phyloP scores from a whole-genome alignment of 2,329 filamentous ascomycete genomes.

The Colletotrichum cordylinicola region DNA sequence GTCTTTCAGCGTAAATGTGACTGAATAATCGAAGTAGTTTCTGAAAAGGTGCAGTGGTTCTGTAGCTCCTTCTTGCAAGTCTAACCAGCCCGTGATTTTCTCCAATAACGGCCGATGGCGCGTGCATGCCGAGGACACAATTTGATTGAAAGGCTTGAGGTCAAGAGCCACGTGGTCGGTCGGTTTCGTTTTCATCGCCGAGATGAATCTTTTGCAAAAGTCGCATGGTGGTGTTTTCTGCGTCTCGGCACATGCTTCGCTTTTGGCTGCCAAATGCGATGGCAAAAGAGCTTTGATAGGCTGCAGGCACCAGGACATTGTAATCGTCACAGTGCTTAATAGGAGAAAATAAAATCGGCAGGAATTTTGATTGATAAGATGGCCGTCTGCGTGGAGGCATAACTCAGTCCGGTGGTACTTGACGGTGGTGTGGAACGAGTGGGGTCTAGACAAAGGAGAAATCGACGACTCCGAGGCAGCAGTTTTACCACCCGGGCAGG shows the following conservation, averaged over 20 bases:
- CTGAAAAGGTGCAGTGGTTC: background rate
- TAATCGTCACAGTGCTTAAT: background rate
- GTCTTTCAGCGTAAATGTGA: background rate
- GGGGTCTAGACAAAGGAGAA: background rate
- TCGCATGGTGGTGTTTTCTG: background rate
- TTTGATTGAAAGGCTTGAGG: background rate
- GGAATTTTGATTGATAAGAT: background rate
- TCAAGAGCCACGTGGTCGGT: background rate
- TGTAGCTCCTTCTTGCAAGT: background rate
- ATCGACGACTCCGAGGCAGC: background rate
- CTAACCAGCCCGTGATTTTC: background rate
- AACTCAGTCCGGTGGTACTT: background rate
- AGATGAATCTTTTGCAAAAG: background rate
- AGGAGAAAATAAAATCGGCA: background rate
- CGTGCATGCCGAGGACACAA: background rate
- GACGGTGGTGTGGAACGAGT: background rate
- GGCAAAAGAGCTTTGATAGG: background rate
- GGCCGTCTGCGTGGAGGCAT: background rate
- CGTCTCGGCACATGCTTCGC: background rate
- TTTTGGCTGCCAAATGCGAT: background rate
- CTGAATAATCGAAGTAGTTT: background rate
- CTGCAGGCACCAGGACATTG: background rate
- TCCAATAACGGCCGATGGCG: background rate
- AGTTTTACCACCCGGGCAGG: background rate
- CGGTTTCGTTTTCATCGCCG: background rate